Percentiles rank a stretch among this genome's conserved stretches.
Conservation (phyloP, 805 yeast genomes). For the Candida railenensis region DNA sequence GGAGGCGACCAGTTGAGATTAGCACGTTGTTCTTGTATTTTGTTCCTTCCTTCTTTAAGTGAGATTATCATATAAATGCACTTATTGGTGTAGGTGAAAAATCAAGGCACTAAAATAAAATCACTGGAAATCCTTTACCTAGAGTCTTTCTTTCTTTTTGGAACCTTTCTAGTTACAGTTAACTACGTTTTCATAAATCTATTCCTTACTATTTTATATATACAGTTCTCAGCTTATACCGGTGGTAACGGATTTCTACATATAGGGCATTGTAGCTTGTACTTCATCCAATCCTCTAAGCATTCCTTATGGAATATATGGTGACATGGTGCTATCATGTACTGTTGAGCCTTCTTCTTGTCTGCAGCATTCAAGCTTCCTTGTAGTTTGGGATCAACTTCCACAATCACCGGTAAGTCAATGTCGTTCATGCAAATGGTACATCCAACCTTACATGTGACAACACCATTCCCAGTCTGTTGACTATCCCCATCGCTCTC, state of each 20-base stretch:
- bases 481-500: slow-evolving; percentile 11
- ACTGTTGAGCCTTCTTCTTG: slow-evolving; percentile 36
- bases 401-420: slow-evolving; percentile 48
- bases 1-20: too few relatives aligned
- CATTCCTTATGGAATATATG: slow-evolving; percentile 91
- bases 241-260: slow-evolving; percentile 88
- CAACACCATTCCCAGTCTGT: slow-evolving; percentile 21
- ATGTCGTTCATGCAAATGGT: slow-evolving; percentile 86
- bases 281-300: slow-evolving; percentile 89
- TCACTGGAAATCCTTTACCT: too few relatives aligned
- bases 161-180: too few relatives aligned
- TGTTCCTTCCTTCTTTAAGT: too few relatives aligned
- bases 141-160: too few relatives aligned
- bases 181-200: too few relatives aligned
- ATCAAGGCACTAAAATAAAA: too few relatives aligned
- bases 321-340: slow-evolving; percentile 88
- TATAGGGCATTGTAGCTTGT: slow-evolving; percentile 90
- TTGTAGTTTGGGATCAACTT: slow-evolving; percentile 16
- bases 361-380: slow-evolving; percentile 10
- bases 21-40: too few relatives aligned
- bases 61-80: too few relatives aligned
- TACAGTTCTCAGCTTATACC: slow-evolving; percentile 32
- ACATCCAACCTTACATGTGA: slow-evolving; percentile 63
- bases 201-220: too few relatives aligned
- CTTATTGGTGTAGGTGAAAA: too few relatives aligned